Evolutionary conservation across 441 rosid genomes (phyloP).

Genomic region (Francoa sonchifolia): DNA sequence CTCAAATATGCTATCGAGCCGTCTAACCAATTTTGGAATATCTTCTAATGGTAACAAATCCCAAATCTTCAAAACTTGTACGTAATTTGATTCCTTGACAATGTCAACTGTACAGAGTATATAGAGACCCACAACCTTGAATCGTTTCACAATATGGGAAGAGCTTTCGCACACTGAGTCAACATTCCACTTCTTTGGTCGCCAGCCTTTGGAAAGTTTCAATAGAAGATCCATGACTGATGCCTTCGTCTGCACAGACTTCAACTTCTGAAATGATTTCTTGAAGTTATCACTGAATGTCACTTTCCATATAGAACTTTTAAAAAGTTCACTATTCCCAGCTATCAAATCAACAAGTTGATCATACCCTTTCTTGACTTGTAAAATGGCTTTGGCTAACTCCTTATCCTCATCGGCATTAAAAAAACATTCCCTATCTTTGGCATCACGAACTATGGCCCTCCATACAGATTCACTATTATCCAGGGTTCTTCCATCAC

Average conservation of each 20-base stretch:
- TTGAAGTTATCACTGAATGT: conserved; percentile 27
- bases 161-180: conserved; percentile 16
- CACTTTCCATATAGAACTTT: conserved; percentile 40
- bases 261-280: conserved; percentile 26
- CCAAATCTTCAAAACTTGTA: conserved; percentile 39
- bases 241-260: conserved; percentile 13
- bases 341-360: conserved; percentile 28
- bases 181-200: conserved; percentile 22
- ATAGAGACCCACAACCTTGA: conserved; percentile 19
- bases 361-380: conserved; percentile 23
- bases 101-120: conserved; percentile 29
- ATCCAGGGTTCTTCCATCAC: conserved; percentile 17
- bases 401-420: conserved; percentile 26
- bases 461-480: conserved; percentile 22
- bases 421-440: conserved; percentile 33
- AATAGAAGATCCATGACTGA: conserved; percentile 15
- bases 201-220: conserved; percentile 39
- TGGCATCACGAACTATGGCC: conserved; percentile 21
- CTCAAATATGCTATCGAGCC: conserved; percentile 23
- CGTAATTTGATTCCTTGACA: conserved; percentile 15
- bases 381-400: conserved; percentile 21
- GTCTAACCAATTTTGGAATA: conserved; percentile 14
- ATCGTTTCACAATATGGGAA: conserved; percentile 19
- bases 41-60: conserved; percentile 26
- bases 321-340: conserved; percentile 22